A percentile compares a stretch with the other conserved stretches of the same genome.
Evolutionary conservation across 2,329 filamentous ascomycete genomes (phyloP).

Genomic region (Ambrosiella cleistominuta): DNA sequence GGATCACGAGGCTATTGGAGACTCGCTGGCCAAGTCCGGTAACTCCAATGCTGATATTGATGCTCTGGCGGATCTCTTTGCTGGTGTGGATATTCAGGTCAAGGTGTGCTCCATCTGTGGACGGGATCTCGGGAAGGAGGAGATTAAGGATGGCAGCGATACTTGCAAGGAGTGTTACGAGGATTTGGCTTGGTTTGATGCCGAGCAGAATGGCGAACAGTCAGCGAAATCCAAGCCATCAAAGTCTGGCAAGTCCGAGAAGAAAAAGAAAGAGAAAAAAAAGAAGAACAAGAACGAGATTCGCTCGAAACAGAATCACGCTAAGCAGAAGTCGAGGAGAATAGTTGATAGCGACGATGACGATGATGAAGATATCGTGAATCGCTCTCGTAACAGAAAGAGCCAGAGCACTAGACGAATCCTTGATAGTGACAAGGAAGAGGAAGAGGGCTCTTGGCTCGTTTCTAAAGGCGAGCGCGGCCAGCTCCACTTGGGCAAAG

Average conservation of each 20-base stretch:
- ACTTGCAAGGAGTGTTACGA: constrained; percentile 57
- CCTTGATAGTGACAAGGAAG: constrained; percentile 48
- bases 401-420: constrained; percentile 37
- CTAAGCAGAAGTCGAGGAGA: constrained; percentile 21
- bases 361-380: constrained; percentile 15
- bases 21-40: constrained; percentile 25
- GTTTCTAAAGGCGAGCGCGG: constrained; percentile 50
- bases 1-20: constrained; percentile 51
- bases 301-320: constrained; percentile 6
- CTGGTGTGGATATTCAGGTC: constrained; percentile 58
- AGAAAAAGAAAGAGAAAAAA: constrained; percentile 16
- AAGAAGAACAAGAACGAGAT: constrained; percentile 7
- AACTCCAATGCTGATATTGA: constrained; percentile 52
- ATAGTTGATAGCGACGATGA: constrained; percentile 17
- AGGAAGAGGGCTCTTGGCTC: constrained; percentile 62
- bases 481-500: constrained; percentile 47
- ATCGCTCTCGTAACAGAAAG: constrained; percentile 14
- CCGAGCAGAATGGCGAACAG: constrained; percentile 25
- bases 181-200: constrained; percentile 50
- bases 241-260: constrained; percentile 15
- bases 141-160: constrained; percentile 24
- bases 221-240: constrained; percentile 23
- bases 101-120: constrained; percentile 78
- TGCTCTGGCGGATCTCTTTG: constrained; percentile 69
- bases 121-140: constrained; percentile 39